Evolutionary conservation across 495 filamentous ascomycete genomes (phyloP).

Genomic region (Xanthoparmelia taractica): DNA sequence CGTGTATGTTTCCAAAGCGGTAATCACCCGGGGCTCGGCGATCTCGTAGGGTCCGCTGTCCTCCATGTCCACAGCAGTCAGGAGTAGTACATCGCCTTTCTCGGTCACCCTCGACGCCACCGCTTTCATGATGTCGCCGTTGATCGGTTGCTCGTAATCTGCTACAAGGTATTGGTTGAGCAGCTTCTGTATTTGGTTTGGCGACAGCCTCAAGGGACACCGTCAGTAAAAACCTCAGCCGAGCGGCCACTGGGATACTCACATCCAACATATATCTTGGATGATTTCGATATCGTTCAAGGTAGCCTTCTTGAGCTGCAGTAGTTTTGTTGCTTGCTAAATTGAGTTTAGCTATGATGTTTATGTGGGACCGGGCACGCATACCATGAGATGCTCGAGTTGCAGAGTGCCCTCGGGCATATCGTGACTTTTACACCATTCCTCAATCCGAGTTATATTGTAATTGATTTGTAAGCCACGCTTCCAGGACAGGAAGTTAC

Average conservation of each 20-base stretch:
- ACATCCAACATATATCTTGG: conserved; percentile 99
- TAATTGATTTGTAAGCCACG: conserved; percentile 99
- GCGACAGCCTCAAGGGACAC: conserved; percentile 62
- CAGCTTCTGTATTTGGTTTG: conserved; percentile 98
- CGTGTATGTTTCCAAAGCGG: conserved; percentile 94
- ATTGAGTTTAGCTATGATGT: conserved; percentile 28
- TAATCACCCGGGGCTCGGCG: conserved; percentile 91
- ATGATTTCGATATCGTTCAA: conserved; percentile 99
- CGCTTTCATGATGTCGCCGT: conserved; percentile 99
- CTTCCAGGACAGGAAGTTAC: conserved; percentile 99
- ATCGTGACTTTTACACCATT: conserved; percentile 99
- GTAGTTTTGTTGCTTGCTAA: conserved; percentile 94
- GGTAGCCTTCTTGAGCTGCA: conserved; percentile 98
- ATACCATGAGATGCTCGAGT: conserved; percentile 95
- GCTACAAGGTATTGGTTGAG: conserved; percentile 98
- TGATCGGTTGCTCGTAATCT: conserved; percentile 99
- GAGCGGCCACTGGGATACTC: conserved; percentile 31
- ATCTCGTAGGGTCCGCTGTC: conserved; percentile 99
- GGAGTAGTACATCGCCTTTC: conserved; percentile 91
- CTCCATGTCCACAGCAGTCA: conserved; percentile 96
- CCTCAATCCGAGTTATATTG: conserved; percentile 98
- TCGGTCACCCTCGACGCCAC: conserved; percentile 95
- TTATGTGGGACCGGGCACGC: conserved; percentile 13
- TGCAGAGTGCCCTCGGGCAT: conserved; percentile 98
- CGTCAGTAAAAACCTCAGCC: conserved; percentile 2